Evolutionary conservation across 2,329 filamentous ascomycete species (phyloP).

Genomic region (Septoria petroselini): DNA sequence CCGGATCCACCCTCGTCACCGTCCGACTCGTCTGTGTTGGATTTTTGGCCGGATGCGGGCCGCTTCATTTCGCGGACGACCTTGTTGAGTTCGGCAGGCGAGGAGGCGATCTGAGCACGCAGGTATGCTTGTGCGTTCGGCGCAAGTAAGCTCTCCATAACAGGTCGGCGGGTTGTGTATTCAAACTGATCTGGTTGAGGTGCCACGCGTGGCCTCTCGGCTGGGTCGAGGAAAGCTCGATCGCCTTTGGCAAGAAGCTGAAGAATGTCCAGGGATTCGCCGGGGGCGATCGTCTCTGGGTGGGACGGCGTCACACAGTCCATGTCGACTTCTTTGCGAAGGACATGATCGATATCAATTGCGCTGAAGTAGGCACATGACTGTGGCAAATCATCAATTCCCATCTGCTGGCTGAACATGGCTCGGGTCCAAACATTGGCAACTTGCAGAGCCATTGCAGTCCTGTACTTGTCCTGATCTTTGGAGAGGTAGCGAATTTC

Average conservation of each 20-base stretch:
- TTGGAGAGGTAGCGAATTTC: constrained; percentile 93
- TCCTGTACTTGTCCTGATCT: constrained; percentile 78
- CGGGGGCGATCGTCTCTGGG: constrained; percentile 69
- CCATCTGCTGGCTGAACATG: constrained; percentile 96
- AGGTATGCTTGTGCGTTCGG: constrained; percentile 55
- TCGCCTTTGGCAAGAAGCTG: constrained; percentile 72
- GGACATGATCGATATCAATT: constrained; percentile 88
- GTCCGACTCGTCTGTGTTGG: constrained; percentile 9
- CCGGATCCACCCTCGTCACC: constrained; percentile 3
- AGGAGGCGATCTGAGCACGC: constrained; percentile 75
- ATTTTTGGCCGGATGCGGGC: constrained; percentile 3
- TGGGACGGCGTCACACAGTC: constrained; percentile 92
- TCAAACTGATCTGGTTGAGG: constrained; percentile 60
- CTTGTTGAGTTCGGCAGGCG: constrained; percentile 65
- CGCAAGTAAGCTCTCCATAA: constrained; percentile 66
- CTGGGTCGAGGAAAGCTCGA: constrained; percentile 65
- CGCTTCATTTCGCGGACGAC: constrained; percentile 25
- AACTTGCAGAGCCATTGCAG: constrained; percentile 88
- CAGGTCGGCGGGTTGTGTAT: constrained; percentile 69
- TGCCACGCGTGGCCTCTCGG: constrained; percentile 55
- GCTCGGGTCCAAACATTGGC: constrained; percentile 95
- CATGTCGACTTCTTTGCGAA: constrained; percentile 99
- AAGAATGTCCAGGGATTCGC: constrained; percentile 81
- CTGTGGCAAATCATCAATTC: constrained; percentile 91
- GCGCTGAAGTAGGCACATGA: constrained; percentile 94